These are phyloP conservation scores for Lotmaria passim DNA, from an alignment of 208 protist species.

Conservation along the genomic window DNA sequence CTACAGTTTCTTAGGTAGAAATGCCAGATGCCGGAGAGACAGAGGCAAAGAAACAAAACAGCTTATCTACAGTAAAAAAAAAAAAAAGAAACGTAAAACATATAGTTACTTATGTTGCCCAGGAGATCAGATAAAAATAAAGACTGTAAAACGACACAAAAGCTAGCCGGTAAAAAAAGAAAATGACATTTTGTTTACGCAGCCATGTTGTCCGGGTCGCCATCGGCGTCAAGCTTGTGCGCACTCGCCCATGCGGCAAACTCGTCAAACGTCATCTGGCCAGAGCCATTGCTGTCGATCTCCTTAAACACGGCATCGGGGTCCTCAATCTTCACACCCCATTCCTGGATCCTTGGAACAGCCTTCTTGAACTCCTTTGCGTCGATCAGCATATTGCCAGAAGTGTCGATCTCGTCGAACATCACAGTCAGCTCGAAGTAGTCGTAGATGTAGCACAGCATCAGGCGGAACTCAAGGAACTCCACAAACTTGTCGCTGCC, in stretches of 20 bases:
- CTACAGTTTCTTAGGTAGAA: constrained; percentile 9
- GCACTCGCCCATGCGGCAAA: constrained; percentile 67
- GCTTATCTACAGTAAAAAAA: constrained; percentile 17
- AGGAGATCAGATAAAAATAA: constrained; percentile 10
- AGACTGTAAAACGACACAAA: constrained; percentile 13
- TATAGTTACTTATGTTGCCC: constrained; percentile 13
- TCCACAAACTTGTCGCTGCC: constrained; percentile 59
- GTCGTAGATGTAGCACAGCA: constrained; percentile 78
- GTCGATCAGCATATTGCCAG: constrained; percentile 71
- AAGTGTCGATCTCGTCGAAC: constrained; percentile 85
- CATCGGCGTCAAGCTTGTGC: constrained; percentile 53
- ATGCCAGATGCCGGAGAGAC: constrained; percentile 9
- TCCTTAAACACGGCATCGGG: constrained; percentile 67
- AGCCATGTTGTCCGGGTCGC: constrained; percentile 51
- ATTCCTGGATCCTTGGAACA: constrained; percentile 54
- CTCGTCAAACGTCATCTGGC: constrained; percentile 83
- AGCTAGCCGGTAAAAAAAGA: constrained; percentile 3
- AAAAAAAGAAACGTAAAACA: constrained; percentile 22
- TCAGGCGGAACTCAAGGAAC: constrained; percentile 80
- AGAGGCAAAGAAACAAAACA: constrained; percentile 23
- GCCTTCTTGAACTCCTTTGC: constrained; percentile 72
- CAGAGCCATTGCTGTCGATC: constrained; percentile 73
- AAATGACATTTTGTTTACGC: constrained; percentile 1
- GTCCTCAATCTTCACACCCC: constrained; percentile 65
- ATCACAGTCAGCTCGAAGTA: constrained; percentile 78